Percentiles rank a stretch among this genome's conserved stretches.
phyloP scores from a whole-genome alignment of 352 stramenopile species.

The Pythium aquatile region DNA sequence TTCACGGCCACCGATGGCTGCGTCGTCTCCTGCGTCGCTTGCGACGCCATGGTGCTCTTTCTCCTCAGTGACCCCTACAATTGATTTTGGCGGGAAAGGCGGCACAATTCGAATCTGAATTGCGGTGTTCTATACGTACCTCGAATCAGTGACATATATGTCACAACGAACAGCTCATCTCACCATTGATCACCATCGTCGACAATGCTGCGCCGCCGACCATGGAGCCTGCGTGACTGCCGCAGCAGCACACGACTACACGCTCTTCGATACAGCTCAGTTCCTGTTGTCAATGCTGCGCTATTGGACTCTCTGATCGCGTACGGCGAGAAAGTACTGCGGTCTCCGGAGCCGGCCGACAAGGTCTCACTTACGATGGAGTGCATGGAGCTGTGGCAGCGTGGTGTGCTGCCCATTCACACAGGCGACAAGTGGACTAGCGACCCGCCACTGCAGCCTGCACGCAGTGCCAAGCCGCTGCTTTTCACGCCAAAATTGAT shows the following conservation, averaged over 20 bases:
- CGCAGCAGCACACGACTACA: neutral
- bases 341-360: constrained; percentile 41
- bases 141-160: constrained; percentile 16
- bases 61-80: neutral
- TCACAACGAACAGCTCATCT: neutral
- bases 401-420: constrained; percentile 41
- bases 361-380: constrained; percentile 68
- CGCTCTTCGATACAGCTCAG: neutral
- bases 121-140: neutral
- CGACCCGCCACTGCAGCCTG: constrained; percentile 45
- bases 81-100: constrained; percentile 21
- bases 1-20: constrained; percentile 6
- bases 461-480: constrained; percentile 40
- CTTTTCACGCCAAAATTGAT: constrained; percentile 71
- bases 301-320: constrained; percentile 50
- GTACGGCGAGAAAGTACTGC: constrained; percentile 64
- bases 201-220: constrained; percentile 10
- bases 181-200: constrained; percentile 7
- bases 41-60: neutral
- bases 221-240: neutral
- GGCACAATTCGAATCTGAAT: constrained; percentile 6
- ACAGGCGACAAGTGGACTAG: constrained; percentile 33
- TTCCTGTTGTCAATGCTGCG: neutral
- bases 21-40: constrained; percentile 14
- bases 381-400: constrained; percentile 46